These are phyloP conservation scores for Geotrichum carabidarum DNA, from an alignment of 1,139 yeast species.

Conservation along the genomic window DNA sequence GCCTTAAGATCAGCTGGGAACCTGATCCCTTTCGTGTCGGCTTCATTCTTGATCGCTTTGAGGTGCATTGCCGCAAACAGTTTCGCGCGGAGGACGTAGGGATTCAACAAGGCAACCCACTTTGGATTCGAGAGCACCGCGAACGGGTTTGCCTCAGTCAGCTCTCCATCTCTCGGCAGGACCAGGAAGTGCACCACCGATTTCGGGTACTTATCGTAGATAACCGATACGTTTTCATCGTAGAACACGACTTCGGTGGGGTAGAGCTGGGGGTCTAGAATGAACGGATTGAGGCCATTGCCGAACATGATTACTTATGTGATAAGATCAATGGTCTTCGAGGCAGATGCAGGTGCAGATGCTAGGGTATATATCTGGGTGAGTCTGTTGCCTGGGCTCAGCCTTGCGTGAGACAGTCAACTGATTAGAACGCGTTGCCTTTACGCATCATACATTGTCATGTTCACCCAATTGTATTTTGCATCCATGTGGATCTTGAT, in stretches of 20 bases:
- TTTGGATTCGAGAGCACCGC: constrained; percentile 44
- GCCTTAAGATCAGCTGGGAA: constrained; percentile 22
- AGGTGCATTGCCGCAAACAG: constrained; percentile 42
- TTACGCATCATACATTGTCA: no score
- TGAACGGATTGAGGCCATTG: constrained; percentile 34
- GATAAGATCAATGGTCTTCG: no score
- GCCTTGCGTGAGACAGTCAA: no score
- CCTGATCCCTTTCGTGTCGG: background rate
- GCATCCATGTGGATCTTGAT: no score
- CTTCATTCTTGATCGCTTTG: constrained; percentile 4
- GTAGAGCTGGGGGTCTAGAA: constrained; percentile 37
- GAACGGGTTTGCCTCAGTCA: constrained; percentile 51
- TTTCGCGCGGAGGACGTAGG: constrained; percentile 45
- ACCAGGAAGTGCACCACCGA: constrained; percentile 56
- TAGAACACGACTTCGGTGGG: constrained; percentile 36
- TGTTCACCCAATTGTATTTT: no score
- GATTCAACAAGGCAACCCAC: constrained; percentile 36
- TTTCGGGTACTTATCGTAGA: constrained; percentile 62
- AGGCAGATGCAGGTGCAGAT: no score
- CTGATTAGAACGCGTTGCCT: no score
- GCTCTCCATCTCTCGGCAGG: constrained; percentile 47
- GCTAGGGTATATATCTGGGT: no score
- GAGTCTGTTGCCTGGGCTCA: no score
- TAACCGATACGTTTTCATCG: constrained; percentile 47
- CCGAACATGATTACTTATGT: background rate